Conservation (phyloP, 129 eudicot species). For the Artemisia argyi region DNA sequence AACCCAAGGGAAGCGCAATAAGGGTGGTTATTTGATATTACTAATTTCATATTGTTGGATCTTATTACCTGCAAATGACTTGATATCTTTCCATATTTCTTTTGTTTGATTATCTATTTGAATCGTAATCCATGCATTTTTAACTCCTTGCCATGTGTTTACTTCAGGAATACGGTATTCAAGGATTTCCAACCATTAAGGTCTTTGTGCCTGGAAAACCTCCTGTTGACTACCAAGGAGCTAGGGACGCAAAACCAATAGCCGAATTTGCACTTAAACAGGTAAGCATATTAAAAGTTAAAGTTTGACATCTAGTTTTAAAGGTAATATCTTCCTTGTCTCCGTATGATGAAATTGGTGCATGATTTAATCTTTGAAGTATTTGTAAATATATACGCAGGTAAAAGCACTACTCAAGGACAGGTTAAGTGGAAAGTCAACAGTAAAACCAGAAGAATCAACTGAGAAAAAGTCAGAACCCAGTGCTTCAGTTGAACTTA, state of each 20-base stretch:
- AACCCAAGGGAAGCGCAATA: too few species aligned
- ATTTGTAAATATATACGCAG: constrained; percentile 33
- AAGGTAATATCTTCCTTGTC: background rate
- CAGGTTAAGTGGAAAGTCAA: constrained; percentile 64
- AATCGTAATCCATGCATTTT: background rate
- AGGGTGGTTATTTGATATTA: too few species aligned
- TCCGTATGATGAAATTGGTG: background rate
- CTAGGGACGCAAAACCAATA: constrained; percentile 89
- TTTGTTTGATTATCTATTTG: constrained; percentile 5
- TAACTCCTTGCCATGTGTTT: constrained; percentile 24
- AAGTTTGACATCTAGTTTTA: constrained; percentile 14
- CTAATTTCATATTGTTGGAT: too few species aligned
- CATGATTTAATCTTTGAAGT: constrained; percentile 16
- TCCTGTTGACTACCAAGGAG: constrained; percentile 91
- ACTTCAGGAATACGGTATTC: constrained; percentile 84
- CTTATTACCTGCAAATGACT: background rate
- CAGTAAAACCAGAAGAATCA: constrained; percentile 52
- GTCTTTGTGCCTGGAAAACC: constrained; percentile 92
- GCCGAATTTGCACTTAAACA: constrained; percentile 79
- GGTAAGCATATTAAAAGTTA: constrained; percentile 38
- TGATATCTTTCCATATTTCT: background rate
- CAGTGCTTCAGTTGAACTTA: constrained; percentile 75
- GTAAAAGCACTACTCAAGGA: constrained; percentile 84
- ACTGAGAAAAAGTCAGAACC: constrained; percentile 68
- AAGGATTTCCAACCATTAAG: constrained; percentile 94